These are phyloP conservation scores for Fusarium foetens DNA, from an alignment of 2,329 filamentous ascomycete species.

Conservation along the genomic window DNA sequence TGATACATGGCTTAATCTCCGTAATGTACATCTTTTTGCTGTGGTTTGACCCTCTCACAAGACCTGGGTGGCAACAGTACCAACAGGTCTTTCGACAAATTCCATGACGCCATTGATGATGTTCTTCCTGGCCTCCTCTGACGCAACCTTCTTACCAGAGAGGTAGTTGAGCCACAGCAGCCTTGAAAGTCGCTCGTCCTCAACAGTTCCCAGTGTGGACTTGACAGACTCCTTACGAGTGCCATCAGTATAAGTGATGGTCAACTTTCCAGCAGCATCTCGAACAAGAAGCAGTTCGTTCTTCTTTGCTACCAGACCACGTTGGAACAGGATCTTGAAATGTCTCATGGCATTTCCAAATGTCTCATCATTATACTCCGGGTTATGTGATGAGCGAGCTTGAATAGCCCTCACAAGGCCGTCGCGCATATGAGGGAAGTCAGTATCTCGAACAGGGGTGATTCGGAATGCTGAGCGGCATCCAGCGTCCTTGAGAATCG, in stretches of 20 bases:
- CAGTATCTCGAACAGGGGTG: constrained; percentile 90
- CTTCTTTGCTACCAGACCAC: constrained; percentile 82
- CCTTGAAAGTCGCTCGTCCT: constrained; percentile 82
- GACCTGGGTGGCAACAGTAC: constrained; percentile 85
- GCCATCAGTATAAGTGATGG: constrained; percentile 74
- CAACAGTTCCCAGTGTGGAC: constrained; percentile 74
- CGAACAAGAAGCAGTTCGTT: constrained; percentile 80
- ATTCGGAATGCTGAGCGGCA: constrained; percentile 85
- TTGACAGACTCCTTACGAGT: constrained; percentile 58
- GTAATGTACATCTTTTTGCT: constrained; percentile 36
- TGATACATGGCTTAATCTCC: constrained; percentile 36
- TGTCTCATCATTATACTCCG: constrained; percentile 71
- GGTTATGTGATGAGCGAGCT: constrained; percentile 70
- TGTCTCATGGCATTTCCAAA: constrained; percentile 80
- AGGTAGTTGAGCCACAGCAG: constrained; percentile 92
- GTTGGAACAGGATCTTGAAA: constrained; percentile 85
- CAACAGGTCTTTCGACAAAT: constrained; percentile 87
- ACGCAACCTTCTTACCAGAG: constrained; percentile 86
- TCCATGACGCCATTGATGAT: constrained; percentile 89
- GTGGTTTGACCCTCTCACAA: constrained; percentile 47
- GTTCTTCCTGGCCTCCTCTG: constrained; percentile 80
- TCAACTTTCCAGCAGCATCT: constrained; percentile 71
- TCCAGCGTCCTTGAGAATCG: constrained; percentile 71
- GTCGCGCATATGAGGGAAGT: constrained; percentile 92
- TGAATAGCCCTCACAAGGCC: constrained; percentile 90